A percentile compares a stretch with the other conserved stretches of the same genome.
Evolutionary conservation across 305 asterid species (phyloP).

Genomic region (Solanum aculeatissimum): DNA sequence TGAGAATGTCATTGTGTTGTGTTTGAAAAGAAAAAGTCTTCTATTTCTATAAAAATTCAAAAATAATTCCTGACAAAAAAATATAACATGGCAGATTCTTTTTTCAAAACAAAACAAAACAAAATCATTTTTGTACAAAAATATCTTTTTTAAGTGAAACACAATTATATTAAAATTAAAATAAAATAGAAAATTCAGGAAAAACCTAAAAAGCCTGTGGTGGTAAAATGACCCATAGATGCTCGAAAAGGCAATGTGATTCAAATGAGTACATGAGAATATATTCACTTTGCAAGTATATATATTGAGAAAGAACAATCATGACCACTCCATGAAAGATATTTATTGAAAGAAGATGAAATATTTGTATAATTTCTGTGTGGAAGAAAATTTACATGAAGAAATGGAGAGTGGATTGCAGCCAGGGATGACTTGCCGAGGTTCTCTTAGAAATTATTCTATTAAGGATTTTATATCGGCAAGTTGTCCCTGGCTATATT

Average conservation of each 20-base stretch:
- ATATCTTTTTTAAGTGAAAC: too few species aligned
- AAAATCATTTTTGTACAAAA: too few species aligned
- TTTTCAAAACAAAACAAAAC: too few species aligned
- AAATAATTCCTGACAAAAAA: too few species aligned
- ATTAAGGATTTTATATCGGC: not conserved
- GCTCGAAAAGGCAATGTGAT: not conserved
- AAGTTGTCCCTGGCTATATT: not conserved
- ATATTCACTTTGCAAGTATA: not conserved
- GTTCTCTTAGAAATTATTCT: not conserved
- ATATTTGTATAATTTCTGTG: not conserved
- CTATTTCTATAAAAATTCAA: too few species aligned
- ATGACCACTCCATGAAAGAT: not conserved
- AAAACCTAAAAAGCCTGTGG: too few species aligned
- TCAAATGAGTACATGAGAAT: not conserved
- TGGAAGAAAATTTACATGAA: not conserved
- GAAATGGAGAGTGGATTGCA: slow-evolving; percentile 1
- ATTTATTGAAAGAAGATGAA: not conserved
- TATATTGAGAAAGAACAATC: not conserved
- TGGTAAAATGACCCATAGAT: not conserved
- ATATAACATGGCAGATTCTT: too few species aligned
- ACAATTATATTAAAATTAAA: too few species aligned
- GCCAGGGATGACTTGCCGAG: slow-evolving; percentile 12
- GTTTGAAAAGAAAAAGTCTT: too few species aligned
- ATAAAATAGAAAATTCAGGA: too few species aligned
- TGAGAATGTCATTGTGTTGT: too few species aligned